Evolutionary conservation across 2,329 filamentous ascomycete species (phyloP).

Genomic region (Allantophomopsis lycopodina): DNA sequence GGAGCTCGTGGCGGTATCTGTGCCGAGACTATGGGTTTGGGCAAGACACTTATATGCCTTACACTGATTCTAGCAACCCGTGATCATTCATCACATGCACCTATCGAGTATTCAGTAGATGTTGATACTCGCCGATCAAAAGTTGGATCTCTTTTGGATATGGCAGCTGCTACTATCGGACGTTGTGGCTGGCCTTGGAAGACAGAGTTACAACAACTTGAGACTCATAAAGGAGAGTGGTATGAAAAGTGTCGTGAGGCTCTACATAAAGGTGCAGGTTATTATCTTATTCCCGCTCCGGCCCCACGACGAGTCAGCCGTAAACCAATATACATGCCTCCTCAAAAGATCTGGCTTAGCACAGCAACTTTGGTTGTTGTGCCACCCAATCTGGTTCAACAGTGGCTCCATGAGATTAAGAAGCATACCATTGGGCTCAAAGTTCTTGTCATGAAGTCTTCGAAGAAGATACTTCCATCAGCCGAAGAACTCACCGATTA

Average conservation of each 20-base stretch:
- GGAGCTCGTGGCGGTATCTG: conserved; percentile 62
- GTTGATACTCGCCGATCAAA: conserved; percentile 24
- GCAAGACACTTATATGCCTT: conserved; percentile 83
- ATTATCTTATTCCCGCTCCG: conserved; percentile 40
- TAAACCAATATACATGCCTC: conserved; percentile 21
- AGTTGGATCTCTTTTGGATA: conserved; percentile 55
- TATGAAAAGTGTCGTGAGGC: conserved; percentile 38
- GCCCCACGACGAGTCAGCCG: conserved; percentile 24
- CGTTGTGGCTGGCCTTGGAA: conserved; percentile 60
- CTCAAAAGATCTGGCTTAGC: conserved; percentile 46
- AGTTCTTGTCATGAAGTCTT: conserved; percentile 46
- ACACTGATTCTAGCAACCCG: conserved; percentile 64
- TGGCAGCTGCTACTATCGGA: conserved; percentile 60
- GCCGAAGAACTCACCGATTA: conserved; percentile 44
- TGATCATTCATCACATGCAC: conserved; percentile 50
- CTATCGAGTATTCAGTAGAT: conserved; percentile 39
- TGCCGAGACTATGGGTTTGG: conserved; percentile 68
- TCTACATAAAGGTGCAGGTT: conserved; percentile 41
- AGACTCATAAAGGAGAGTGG: conserved; percentile 21
- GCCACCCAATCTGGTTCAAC: conserved; percentile 68
- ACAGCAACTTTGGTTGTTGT: conserved; percentile 65
- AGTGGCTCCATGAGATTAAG: conserved; percentile 71
- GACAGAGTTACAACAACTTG: conserved; percentile 36
- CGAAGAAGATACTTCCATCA: conserved; percentile 37
- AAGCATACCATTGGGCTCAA: conserved; percentile 61